Evolutionary conservation across 768 basidiomycete species (phyloP).

Genomic region (Bullera alba): DNA sequence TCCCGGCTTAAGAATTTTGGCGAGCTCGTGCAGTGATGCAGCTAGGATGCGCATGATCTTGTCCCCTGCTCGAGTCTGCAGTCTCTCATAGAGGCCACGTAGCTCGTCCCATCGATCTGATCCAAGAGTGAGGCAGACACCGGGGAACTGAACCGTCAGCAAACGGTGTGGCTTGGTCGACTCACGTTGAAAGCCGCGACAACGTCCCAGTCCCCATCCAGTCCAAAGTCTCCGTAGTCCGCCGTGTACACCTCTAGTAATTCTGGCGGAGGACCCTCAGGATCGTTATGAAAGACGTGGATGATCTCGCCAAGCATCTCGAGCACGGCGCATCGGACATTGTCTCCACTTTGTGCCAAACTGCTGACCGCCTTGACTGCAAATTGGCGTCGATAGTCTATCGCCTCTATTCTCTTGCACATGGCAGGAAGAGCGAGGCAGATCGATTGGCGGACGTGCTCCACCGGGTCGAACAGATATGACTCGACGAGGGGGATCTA

Average conservation of each 20-base stretch:
- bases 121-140: conserved; percentile 77
- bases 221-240: conserved; percentile 6
- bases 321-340: conserved; percentile 70
- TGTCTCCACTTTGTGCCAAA: conserved; percentile 46
- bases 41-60: conserved; percentile 74
- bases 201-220: conserved; percentile 39
- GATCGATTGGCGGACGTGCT: conserved; percentile 81
- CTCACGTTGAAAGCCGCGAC: conserved; percentile 46
- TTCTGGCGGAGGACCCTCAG: conserved; percentile 62
- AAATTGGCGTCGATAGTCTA: conserved; percentile 55
- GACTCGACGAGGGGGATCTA: conserved; percentile 74
- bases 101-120: conserved; percentile 64
- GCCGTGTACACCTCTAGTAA: conserved; percentile 73
- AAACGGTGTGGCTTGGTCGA: conserved; percentile 2
- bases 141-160: conserved; percentile 62
- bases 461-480: conserved; percentile 61
- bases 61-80: conserved; percentile 57
- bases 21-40: conserved; percentile 81
- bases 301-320: conserved; percentile 86
- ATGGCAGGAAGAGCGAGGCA: conserved; percentile 78
- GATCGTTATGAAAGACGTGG: conserved; percentile 62
- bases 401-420: conserved; percentile 57
- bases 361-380: conserved; percentile 61
- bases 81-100: conserved; percentile 58
- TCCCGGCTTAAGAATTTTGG: conserved; percentile 70